Conservation (phyloP, 495 filamentous ascomycete genomes). For the Penicillium egyptiacum region DNA sequence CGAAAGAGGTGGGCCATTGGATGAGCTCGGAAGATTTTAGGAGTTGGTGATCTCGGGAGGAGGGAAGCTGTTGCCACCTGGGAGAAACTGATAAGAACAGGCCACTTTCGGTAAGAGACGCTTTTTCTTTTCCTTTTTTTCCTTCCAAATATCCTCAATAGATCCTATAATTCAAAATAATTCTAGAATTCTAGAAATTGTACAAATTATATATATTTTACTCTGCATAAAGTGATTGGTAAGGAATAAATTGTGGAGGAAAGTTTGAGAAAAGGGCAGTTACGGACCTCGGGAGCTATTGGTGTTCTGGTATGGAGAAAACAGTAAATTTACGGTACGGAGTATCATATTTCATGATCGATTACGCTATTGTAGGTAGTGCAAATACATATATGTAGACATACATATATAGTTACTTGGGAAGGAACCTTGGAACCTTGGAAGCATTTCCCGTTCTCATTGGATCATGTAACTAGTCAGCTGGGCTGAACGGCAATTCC, state of each 20-base stretch:
- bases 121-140: conserved; percentile 10
- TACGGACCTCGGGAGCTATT: too few species aligned
- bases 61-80: conserved; percentile 25
- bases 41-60: conserved; percentile 7
- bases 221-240: conserved; percentile 21
- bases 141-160: not conserved
- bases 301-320: too few species aligned
- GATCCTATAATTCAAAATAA: too few species aligned
- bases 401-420: too few species aligned
- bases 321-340: too few species aligned
- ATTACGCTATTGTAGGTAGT: too few species aligned
- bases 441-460: not conserved
- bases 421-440: too few species aligned
- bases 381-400: too few species aligned
- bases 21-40: conserved; percentile 24
- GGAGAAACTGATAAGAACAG: conserved; percentile 25
- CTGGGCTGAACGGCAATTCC: not conserved
- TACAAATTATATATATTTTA: conserved; percentile 10
- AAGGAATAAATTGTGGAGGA: conserved; percentile 10
- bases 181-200: too few species aligned
- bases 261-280: conserved; percentile 1
- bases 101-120: conserved; percentile 13
- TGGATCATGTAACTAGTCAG: not conserved
- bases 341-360: too few species aligned
- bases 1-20: not conserved